Conservation (phyloP, 2,329 filamentous ascomycete genomes). For the Xylaria sp. region DNA sequence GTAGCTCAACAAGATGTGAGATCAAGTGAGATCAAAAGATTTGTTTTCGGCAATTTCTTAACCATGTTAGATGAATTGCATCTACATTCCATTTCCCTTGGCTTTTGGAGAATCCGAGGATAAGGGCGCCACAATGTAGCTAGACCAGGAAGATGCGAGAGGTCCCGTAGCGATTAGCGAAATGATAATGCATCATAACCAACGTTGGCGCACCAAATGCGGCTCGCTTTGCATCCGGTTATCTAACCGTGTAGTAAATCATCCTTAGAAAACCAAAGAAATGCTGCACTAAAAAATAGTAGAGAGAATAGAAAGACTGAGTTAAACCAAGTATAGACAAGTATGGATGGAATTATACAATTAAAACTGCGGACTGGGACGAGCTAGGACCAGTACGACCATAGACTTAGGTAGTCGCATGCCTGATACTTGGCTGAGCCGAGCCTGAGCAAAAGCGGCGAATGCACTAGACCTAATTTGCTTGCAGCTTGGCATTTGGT, state of each 20-base stretch:
- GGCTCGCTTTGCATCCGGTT: no score
- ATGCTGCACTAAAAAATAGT: no score
- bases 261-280: no score
- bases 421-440: slow-evolving; percentile 19
- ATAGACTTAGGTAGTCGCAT: background rate
- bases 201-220: no score
- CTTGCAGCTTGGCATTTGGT: background rate
- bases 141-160: background rate
- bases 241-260: no score
- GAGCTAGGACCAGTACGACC: no score
- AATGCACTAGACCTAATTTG: slow-evolving; percentile 6
- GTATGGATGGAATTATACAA: no score
- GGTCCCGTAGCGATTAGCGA: no score
- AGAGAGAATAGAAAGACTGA: no score
- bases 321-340: no score
- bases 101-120: background rate
- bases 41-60: background rate
- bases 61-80: background rate
- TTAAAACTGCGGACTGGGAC: no score
- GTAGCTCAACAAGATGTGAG: background rate
- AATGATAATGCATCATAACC: no score
- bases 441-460: slow-evolving; percentile 32
- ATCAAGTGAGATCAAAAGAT: background rate
- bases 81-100: background rate
- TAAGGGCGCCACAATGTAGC: background rate